Evolutionary conservation across 352 stramenopile genomes (phyloP), one percentile per base, ranked within the genome.

Genomic region (Pythium coloratum): DNA sequence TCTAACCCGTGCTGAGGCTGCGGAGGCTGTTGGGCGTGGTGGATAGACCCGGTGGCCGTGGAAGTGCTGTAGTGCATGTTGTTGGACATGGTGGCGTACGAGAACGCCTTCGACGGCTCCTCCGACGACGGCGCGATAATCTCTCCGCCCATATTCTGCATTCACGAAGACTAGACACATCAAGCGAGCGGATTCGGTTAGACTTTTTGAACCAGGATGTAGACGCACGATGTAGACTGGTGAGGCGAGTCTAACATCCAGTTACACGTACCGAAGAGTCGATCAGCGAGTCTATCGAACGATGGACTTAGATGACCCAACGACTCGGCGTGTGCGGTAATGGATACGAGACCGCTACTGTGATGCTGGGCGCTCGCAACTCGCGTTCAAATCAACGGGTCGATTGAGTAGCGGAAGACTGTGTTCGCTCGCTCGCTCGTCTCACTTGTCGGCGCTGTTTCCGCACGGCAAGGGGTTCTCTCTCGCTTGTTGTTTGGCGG

Each of bases 101-200:
- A 62, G 36, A 74, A 79, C 30, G 49, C 58, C 59, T 75, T 73
- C 34, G 54, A 69, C 14, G 64, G 38, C 8, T 60, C 61, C 9
- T 79, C 72, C 4, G 66, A 55, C 12, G 57, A 62, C 40, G 72
- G 64, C 54, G 73, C 55, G 36, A 80, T 75, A 55, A 64, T 61
- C 51, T 80, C 73, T 24, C 70, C 70, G 57, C 70, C 70, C 73
- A 80, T 80, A 60, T 55, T 75, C 53, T 65, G 73, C 70, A 77
- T 80, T 53, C 62, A 77, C n/a, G 34, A 20, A 33, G 50, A 50
- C 14, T 42, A 26, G 34, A 12, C 8, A 20, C 36, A 42, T 49
- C 14, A n/a, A 49, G 24, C 40, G 18, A 49, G 3, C 20, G 14
- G 7, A 3, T 7, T 6, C 8, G 3, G 13, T 49, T 54, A 20